Evolutionary conservation across 2,329 filamentous ascomycete species (phyloP).

Genomic region (Fusarium sacchari): DNA sequence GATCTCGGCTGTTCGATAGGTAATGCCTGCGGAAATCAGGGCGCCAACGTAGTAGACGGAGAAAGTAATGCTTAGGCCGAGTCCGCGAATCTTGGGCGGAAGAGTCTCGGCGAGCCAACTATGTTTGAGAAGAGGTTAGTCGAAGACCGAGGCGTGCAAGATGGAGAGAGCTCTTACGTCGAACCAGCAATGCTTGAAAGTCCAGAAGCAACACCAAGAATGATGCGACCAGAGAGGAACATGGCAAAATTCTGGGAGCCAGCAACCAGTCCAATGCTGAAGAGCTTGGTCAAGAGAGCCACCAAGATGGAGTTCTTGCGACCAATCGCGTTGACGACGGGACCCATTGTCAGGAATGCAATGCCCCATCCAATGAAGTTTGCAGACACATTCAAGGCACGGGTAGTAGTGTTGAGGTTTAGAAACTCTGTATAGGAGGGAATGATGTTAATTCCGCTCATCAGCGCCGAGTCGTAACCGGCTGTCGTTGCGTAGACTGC

Average conservation of each 20-base stretch:
- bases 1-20: neutral
- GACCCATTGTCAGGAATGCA: neutral
- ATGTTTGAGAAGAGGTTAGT: neutral
- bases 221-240: neutral
- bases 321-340: neutral
- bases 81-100: neutral
- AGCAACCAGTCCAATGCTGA: neutral
- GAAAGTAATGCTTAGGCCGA: neutral
- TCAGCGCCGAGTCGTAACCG: neutral
- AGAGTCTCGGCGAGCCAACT: neutral
- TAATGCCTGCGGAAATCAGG: neutral
- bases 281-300: neutral
- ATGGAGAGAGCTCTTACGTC: neutral
- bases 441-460: neutral
- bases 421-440: neutral
- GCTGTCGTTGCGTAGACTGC: neutral
- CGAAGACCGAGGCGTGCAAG: rapidly evolving
- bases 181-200: neutral
- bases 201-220: neutral
- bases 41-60: neutral
- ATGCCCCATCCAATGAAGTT: neutral
- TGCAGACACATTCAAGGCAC: neutral
- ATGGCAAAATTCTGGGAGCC: neutral
- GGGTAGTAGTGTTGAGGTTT: neutral
- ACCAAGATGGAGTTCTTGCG: slow-evolving; percentile 1